Conservation (phyloP, 768 basidiomycete genomes). For the Zangia roseola region DNA sequence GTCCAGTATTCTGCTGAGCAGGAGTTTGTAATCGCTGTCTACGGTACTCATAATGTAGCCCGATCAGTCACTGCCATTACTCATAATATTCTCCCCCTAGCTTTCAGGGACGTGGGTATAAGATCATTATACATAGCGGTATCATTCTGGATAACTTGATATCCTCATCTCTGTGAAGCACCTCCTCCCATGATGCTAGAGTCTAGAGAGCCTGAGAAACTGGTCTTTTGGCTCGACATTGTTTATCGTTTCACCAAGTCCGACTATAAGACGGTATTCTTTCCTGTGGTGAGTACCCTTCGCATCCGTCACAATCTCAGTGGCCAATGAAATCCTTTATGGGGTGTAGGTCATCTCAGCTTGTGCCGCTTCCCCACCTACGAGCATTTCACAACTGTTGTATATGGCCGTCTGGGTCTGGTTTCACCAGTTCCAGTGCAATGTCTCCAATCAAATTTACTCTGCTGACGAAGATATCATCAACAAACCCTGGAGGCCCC, state of each 20-base stretch:
- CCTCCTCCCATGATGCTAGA: neutral
- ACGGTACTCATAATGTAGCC: no score
- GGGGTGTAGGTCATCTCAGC: conserved; percentile 11
- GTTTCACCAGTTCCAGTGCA: conserved; percentile 33
- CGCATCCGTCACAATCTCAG: neutral
- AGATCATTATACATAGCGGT: neutral
- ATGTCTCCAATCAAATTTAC: conserved; percentile 33
- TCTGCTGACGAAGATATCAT: conserved; percentile 29
- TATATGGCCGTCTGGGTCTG: conserved; percentile 26
- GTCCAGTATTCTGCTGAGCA: no score
- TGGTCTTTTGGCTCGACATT: conserved; percentile 22
- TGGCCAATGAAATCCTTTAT: neutral
- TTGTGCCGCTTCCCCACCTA: conserved; percentile 1
- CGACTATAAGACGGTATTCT: conserved; percentile 34
- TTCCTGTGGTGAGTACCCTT: conserved; percentile 31
- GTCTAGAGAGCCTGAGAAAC: neutral
- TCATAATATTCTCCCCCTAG: no score
- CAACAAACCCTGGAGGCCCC: conserved; percentile 38
- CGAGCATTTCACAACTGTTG: neutral
- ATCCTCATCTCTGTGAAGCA: neutral
- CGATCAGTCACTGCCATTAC: no score
- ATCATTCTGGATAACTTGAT: neutral
- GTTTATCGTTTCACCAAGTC: conserved; percentile 35
- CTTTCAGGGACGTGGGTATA: no score
- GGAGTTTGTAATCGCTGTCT: no score